Base-by-base conservation (phyloP, 2,329 filamentous ascomycete genomes). In the Arthrobotrys iridis region DNA sequence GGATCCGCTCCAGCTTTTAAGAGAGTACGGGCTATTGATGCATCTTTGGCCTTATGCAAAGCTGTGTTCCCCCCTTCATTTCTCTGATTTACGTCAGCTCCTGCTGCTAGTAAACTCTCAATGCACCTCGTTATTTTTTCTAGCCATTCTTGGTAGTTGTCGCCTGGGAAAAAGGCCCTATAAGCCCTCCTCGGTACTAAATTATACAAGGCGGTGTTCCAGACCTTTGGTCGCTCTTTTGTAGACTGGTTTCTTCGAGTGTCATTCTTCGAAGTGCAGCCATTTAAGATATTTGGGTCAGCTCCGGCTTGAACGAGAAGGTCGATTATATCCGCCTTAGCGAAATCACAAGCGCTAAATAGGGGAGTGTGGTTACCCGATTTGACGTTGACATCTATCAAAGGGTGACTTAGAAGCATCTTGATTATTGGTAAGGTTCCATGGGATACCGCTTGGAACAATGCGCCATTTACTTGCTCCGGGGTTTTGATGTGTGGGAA, bases 221-320 rank as follows among this genome's bases (percentile, higher is more conserved):
- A 40, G 7, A 7, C 35, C 35, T 30, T 15, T 30, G 7, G 10
- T 33, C n/a, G 22, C 6, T 10, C 3, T 15, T 15, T 30, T n/a
- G n/a, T n/a, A 37, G 7, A 7, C 33, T n/a, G n/a, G n/a, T 7
- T 7, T 37, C n/a, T n/a, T 20, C 5, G 5, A 45, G 28, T 10
- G 4, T 33, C 28, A 13, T 40, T 3, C 52, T 15, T 13, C 35
- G 30, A 13, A 64, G 71, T 50, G 5, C 58, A 11, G 4, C 60
- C 58, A 55, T 77, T 79, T 5, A 50, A 15, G 11, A 77, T 50
- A 22, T 79, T 80, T 2, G 79, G 79, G 77, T 81, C 77, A 4
- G 81, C 82, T 1, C 82, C 81, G 26, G 80, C 78, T 10, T 80
- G 60, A 1, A 83, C 60, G 24, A 83, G 70, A 0, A 77, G 46